A percentile compares a stretch with the other conserved stretches of the same genome.
Conservation (phyloP, 305 asterid genomes). For the Lippia alba region DNA sequence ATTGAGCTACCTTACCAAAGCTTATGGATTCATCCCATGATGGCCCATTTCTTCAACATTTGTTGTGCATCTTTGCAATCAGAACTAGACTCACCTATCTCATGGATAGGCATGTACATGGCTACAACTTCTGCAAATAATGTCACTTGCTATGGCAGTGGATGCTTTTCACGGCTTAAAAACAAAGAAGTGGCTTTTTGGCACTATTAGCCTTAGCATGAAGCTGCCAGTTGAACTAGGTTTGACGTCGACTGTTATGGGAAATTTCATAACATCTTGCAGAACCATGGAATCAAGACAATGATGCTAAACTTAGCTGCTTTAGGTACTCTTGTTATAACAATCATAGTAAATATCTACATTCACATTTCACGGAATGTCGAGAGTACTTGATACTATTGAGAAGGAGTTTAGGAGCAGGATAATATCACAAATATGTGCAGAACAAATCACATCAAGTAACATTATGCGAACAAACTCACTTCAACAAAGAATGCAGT, state of each 20-base stretch:
- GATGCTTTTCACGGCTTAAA: slow-evolving; percentile 37
- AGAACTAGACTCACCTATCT: slow-evolving; percentile 35
- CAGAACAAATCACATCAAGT: no score
- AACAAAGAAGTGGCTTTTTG: slow-evolving; percentile 42
- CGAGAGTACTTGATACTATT: background rate
- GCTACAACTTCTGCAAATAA: slow-evolving; percentile 39
- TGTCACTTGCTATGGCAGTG: slow-evolving; percentile 36
- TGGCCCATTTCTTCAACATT: background rate
- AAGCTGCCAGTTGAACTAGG: slow-evolving; percentile 42
- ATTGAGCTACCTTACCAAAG: background rate
- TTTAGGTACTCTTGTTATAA: slow-evolving; percentile 32
- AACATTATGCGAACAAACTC: no score
- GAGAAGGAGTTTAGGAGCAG: no score
- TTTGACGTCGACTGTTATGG: slow-evolving; percentile 31
- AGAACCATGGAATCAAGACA: slow-evolving; percentile 37
- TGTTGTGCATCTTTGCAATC: background rate
- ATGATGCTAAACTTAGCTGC: slow-evolving; percentile 18
- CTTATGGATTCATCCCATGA: background rate
- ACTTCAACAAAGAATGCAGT: no score
- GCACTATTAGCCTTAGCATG: slow-evolving; percentile 42
- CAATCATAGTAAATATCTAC: slow-evolving; percentile 18
- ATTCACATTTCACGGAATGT: slow-evolving; percentile 3
- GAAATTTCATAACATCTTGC: slow-evolving; percentile 30
- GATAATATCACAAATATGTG: no score
- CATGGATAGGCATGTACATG: slow-evolving; percentile 47